Base-by-base conservation (phyloP, 2,329 filamentous ascomycete genomes). In the Fusarium neocosmosporiellum region DNA sequence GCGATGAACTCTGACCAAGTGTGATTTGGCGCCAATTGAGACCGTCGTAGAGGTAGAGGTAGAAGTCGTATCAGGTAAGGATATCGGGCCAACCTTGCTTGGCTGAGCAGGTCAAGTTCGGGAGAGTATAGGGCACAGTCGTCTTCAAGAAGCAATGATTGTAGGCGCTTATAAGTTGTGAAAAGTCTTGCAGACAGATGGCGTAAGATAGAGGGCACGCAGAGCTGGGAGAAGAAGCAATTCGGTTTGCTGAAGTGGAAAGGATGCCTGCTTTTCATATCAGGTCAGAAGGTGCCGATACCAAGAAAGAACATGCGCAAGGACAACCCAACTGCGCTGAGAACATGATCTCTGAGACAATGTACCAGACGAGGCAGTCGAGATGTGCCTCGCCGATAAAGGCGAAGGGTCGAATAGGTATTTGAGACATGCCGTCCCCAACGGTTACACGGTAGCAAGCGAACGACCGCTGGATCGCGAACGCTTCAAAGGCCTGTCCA, bases 381-480 rank as follows among this genome's bases (percentile, higher is more conserved):
- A 60, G 65, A 64, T 67, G 65, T 70, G 50, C 62, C 67, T 70
- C 64, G 66, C 63, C 67, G 55, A 63, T 63, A 63, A 63, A 76
- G 73, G 72, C 63, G 63, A 71, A 69, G 66, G 66, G 72, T 71
- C 61, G 75, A 75, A 76, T 78, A 78, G 70, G 75, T 80, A 78
- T 77, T 78, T 78, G 78, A 80, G 78, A 80, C 78, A 80, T 76
- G 61, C 50, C 50, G 39, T 34, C 57, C 66, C 66, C 57, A 67
- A 53, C 55, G 27, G 77, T 80, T 70, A 73, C 76, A 80, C 76
- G 41, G 68, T 65, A 58, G 58, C 65, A 67, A 75, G 69, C 60
- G 66, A 69, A 54, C 61, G 59, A 48, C 68, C 73, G 69, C 67
- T 69, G 61, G 70, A 61, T 67, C 77, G 69, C 72, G 71, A 71